A percentile compares a stretch with the other conserved stretches of the same genome.
Conservation (phyloP, 1,284 basidiomycete species). For the Trichosporon coremiiforme region DNA sequence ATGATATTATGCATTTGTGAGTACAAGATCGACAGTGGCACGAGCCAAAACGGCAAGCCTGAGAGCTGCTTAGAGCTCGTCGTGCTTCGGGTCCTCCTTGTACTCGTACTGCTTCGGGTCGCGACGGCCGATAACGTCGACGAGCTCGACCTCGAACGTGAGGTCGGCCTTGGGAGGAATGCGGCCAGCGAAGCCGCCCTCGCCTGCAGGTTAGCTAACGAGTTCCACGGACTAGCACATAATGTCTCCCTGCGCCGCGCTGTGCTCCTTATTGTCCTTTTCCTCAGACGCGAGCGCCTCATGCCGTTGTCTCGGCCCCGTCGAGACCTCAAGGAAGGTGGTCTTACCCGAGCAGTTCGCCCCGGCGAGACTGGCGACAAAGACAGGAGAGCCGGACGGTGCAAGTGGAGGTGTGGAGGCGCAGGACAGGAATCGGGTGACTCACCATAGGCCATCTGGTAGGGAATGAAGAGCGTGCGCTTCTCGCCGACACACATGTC, state of each 20-base stretch:
- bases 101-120: constrained; percentile 27
- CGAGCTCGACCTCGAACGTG: constrained; percentile 84
- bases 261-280: background rate
- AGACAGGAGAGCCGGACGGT: too few species aligned
- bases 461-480: constrained; percentile 83
- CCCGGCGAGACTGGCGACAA: too few species aligned
- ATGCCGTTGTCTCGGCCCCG: background rate
- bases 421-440: constrained; percentile 33
- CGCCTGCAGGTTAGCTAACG: constrained; percentile 57
- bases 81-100: constrained; percentile 2
- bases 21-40: background rate
- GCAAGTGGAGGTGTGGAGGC: background rate
- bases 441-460: constrained; percentile 77
- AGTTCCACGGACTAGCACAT: background rate
- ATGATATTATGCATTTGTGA: background rate
- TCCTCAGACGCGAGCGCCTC: too few species aligned
- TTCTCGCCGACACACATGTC: constrained; percentile 88
- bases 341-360: too few species aligned
- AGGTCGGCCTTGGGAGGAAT: constrained; percentile 84
- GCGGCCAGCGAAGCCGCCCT: constrained; percentile 59
- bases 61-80: constrained; percentile 21
- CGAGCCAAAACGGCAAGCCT: too few species aligned
- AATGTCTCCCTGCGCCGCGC: background rate
- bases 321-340: too few species aligned
- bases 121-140: constrained; percentile 60